Percentiles rank a stretch among this genome's conserved stretches.
Conservation (phyloP, 306 rosid species). For the Vicia faba region DNA sequence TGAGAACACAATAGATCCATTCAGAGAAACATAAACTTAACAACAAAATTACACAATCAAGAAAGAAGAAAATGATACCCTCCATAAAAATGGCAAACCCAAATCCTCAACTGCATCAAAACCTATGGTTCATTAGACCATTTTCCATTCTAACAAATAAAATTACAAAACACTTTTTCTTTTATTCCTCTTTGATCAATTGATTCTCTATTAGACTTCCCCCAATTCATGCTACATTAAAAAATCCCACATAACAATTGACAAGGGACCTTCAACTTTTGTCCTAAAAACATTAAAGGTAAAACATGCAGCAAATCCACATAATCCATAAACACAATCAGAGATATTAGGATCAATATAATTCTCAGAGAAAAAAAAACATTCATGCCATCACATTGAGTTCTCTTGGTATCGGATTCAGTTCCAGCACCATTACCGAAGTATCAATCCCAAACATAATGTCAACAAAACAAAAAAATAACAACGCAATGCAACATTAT, state of each 20-base stretch:
- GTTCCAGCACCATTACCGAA: conserved; percentile 1
- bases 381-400: conserved; percentile 14
- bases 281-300: neutral
- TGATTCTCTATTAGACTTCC: conserved; percentile 7
- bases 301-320: neutral
- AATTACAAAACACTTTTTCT: neutral
- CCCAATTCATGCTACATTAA: neutral
- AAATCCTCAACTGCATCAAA: neutral
- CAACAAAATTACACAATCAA: neutral
- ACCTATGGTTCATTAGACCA: neutral
- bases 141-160: conserved; percentile 16
- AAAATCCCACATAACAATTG: neutral
- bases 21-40: neutral
- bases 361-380: neutral
- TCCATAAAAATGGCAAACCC: neutral
- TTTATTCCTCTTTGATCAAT: neutral
- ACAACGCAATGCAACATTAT: neutral
- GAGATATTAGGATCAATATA: neutral
- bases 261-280: neutral
- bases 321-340: conserved; percentile 10
- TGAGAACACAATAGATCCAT: neutral
- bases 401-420: conserved; percentile 7
- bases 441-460: neutral
- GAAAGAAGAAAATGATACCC: neutral
- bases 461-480: neutral